A percentile compares a stretch with the other conserved stretches of the same genome.
phyloP scores from a whole-genome alignment of 2,329 filamentous ascomycete genomes.

The Sphaerulina vaccinii region DNA sequence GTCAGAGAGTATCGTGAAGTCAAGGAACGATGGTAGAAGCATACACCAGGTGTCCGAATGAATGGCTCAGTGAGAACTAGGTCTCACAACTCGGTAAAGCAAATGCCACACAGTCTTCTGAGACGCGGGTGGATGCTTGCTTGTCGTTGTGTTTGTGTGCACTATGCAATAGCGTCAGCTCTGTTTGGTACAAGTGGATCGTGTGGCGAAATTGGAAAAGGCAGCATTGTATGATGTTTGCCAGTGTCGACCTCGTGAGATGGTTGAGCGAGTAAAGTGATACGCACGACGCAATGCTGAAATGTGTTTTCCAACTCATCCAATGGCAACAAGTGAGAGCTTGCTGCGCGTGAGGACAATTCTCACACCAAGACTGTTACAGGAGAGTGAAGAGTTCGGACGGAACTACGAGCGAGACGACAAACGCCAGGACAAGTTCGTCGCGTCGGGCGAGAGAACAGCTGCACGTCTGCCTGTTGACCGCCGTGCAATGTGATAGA shows the following conservation, averaged over 20 bases:
- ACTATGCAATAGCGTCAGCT: neutral
- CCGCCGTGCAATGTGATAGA: neutral
- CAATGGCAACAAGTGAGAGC: neutral
- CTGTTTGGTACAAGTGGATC: neutral
- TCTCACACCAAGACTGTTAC: neutral
- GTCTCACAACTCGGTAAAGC: conserved; percentile 12
- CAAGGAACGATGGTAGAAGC: neutral
- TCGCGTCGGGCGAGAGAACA: neutral
- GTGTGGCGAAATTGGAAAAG: neutral
- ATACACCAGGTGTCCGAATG: conserved; percentile 11
- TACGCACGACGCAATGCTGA: too few species aligned
- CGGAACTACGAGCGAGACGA: neutral
- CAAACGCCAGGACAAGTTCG: neutral
- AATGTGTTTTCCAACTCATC: too few species aligned
- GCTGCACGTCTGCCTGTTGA: neutral
- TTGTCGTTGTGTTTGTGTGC: neutral
- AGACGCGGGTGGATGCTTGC: neutral
- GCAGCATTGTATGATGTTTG: neutral
- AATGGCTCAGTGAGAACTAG: conserved; percentile 22
- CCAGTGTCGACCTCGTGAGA: neutral
- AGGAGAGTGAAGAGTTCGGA: neutral
- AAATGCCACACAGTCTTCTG: neutral
- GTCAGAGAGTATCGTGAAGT: neutral
- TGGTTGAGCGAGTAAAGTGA: too few species aligned
- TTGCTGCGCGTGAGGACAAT: neutral